Percentiles rank a stretch among this genome's conserved stretches.
Evolutionary conservation across 106 monocot genomes (phyloP).

Genomic region (Acanthochlamys bracteata): DNA sequence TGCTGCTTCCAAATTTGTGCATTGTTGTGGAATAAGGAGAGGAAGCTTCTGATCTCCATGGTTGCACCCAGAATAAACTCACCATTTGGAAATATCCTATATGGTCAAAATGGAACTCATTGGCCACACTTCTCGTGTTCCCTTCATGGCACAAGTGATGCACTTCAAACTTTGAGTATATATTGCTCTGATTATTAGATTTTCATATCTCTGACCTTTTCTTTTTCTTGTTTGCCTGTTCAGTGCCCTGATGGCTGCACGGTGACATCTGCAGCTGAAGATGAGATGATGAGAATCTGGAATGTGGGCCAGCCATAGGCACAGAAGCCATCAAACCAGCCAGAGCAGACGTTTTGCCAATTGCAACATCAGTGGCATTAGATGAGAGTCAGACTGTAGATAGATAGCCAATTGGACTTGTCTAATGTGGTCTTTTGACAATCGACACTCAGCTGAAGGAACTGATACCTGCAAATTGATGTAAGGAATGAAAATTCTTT

Average conservation of each 20-base stretch:
- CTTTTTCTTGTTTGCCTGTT: not conserved
- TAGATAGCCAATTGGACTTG: no score
- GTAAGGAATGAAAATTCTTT: no score
- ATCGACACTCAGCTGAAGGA: no score
- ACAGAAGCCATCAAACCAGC: slow-evolving; percentile 25
- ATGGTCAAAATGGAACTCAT: slow-evolving; percentile 86
- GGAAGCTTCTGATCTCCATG: slow-evolving; percentile 96
- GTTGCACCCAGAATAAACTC: slow-evolving; percentile 94
- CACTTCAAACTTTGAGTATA: slow-evolving; percentile 47
- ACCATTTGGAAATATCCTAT: slow-evolving; percentile 99
- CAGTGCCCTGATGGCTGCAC: slow-evolving; percentile 28
- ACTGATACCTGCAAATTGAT: no score
- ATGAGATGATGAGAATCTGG: slow-evolving; percentile 97
- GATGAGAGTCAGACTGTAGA: no score
- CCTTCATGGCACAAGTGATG: slow-evolving; percentile 76
- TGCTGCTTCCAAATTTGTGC: slow-evolving; percentile 63
- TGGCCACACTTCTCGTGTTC: slow-evolving; percentile 83
- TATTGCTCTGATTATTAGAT: not conserved
- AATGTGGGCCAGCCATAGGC: slow-evolving; percentile 53
- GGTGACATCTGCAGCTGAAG: slow-evolving; percentile 91
- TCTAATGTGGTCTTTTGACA: no score
- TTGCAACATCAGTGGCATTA: slow-evolving; percentile 25
- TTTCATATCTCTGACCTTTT: not conserved
- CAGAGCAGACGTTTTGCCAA: slow-evolving; percentile 25
- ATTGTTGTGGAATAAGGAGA: slow-evolving; percentile 84